Base-by-base conservation (phyloP, 331 rosid genomes). In the Acacia concinna region DNA sequence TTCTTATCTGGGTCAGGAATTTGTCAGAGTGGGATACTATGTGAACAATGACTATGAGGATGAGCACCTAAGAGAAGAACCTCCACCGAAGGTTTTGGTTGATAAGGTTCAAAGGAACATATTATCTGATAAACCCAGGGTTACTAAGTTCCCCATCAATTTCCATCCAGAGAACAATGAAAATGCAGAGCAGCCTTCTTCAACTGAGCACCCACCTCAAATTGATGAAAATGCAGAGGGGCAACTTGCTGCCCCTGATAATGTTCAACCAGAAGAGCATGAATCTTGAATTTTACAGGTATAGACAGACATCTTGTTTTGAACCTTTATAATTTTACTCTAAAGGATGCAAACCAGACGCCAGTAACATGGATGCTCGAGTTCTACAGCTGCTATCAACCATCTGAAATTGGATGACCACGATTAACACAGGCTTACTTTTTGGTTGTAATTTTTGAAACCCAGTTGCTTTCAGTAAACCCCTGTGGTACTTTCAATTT, bases 1-100 rank as follows among this genome's bases (percentile, higher is more conserved):
- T 82, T 92, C 97, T 23, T 95, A 91, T 88, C 80, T 95, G 66
- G 94, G 97, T 60, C 97, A 95, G 76, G 96, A 95, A 81, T 95
- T 95, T 83, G 63, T 92, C 41, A 82, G 97, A 5, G 98, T 95
- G 76, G 98, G 97, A 37, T 95, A 91, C 82, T 95, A 91, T 54
- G 98, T 95, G 68, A 95, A 95, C 91, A 92, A 92, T 81, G 98
- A 95, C 77, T 95, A 95, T 68, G 97, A 83, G 69, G 97, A 95
- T 59, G 97, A 90, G 82, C 97, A 91, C 80, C 90, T 95, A 41
- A 91, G 97, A 63, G 98, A 94, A 83, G 97, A 94, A 73, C 97
- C 98, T 65, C 97, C 95, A 0, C 62, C 97, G 0, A 94, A 94
- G 81, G 91, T 91, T 80, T 74, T 89, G 79, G 35, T 84, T 43